Percentiles rank a stretch among this genome's conserved stretches.
phyloP scores from a whole-genome alignment of 768 basidiomycete genomes.

The Hygrophoropsis aurantiaca region DNA sequence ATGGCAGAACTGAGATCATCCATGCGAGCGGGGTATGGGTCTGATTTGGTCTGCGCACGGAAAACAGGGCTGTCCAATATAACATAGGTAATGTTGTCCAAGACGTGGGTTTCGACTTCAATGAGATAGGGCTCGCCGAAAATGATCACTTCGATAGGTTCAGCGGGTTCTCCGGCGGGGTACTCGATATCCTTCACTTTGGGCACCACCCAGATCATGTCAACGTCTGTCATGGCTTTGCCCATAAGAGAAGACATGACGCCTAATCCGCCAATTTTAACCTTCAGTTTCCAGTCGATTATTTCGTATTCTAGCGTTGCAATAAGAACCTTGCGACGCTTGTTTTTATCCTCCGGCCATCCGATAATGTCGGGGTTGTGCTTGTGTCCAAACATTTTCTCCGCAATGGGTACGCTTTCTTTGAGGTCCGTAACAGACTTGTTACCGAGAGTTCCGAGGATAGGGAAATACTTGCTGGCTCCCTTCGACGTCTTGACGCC shows the following conservation, averaged over 20 bases:
- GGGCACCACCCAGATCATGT: conserved; percentile 90
- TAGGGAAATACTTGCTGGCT: conserved; percentile 83
- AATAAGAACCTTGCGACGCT: conserved; percentile 89
- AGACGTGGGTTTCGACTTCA: conserved; percentile 88
- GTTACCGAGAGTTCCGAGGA: conserved; percentile 63
- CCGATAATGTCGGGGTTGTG: conserved; percentile 76
- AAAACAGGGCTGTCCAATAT: conserved; percentile 95
- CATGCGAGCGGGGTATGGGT: conserved; percentile 96
- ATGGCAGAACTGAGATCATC: conserved; percentile 95
- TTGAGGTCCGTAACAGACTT: conserved; percentile 74
- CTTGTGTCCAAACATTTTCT: conserved; percentile 72
- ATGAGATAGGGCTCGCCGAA: conserved; percentile 95
- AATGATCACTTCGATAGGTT: conserved; percentile 95
- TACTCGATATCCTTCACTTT: conserved; percentile 96
- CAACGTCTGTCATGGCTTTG: conserved; percentile 97
- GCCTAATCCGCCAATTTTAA: conserved; percentile 96
- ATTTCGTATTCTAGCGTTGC: conserved; percentile 95
- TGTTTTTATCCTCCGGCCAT: conserved; percentile 94
- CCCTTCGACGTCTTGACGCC: conserved; percentile 77
- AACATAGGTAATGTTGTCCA: conserved; percentile 96
- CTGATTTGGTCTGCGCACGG: conserved; percentile 93
- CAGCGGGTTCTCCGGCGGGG: conserved; percentile 85
- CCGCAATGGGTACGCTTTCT: conserved; percentile 58
- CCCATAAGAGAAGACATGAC: conserved; percentile 99
- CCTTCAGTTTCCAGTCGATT: conserved; percentile 96